Conservation (phyloP, 176 grass and related monocot species). For the Eleusine indica region DNA sequence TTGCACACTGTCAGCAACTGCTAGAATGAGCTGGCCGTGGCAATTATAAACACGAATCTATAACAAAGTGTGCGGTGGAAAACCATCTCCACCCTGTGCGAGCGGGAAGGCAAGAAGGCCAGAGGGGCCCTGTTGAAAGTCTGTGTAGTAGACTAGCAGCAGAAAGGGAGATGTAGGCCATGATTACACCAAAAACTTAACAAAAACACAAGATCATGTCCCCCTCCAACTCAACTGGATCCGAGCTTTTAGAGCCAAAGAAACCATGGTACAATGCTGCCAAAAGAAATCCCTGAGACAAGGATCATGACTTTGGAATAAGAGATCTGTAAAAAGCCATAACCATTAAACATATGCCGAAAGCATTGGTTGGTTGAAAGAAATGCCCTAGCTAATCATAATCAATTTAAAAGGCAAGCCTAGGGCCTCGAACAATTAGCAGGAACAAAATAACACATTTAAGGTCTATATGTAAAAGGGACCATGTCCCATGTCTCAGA, state of each 20-base stretch:
- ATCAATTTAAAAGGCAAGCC: constrained; percentile 10
- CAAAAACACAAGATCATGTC: constrained; percentile 26
- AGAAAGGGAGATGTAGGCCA: constrained; percentile 44
- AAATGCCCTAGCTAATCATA: constrained; percentile 22
- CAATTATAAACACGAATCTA: constrained; percentile 33
- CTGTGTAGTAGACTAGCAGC: constrained; percentile 21
- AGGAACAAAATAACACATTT: not conserved
- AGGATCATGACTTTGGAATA: constrained; percentile 40
- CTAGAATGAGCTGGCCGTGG: constrained; percentile 3
- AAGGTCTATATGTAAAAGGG: not conserved
- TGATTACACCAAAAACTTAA: constrained; percentile 40
- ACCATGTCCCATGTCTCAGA: not conserved
- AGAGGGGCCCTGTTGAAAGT: constrained; percentile 10
- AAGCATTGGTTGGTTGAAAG: constrained; percentile 44
- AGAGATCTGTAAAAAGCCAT: constrained; percentile 21
- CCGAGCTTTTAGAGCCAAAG: constrained; percentile 45
- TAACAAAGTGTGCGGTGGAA: constrained; percentile 28
- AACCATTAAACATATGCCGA: constrained; percentile 37
- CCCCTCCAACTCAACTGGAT: constrained; percentile 52
- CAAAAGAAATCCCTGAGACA: constrained; percentile 44
- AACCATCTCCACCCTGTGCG: constrained; percentile 36
- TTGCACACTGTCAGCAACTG: not conserved
- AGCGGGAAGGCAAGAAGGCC: constrained; percentile 24
- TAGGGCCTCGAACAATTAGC: not conserved
- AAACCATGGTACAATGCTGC: constrained; percentile 29